A percentile compares a stretch with the other conserved stretches of the same genome.
Evolutionary conservation across 2,329 filamentous ascomycete genomes (phyloP).

Genomic region (Beauveria caledonica): DNA sequence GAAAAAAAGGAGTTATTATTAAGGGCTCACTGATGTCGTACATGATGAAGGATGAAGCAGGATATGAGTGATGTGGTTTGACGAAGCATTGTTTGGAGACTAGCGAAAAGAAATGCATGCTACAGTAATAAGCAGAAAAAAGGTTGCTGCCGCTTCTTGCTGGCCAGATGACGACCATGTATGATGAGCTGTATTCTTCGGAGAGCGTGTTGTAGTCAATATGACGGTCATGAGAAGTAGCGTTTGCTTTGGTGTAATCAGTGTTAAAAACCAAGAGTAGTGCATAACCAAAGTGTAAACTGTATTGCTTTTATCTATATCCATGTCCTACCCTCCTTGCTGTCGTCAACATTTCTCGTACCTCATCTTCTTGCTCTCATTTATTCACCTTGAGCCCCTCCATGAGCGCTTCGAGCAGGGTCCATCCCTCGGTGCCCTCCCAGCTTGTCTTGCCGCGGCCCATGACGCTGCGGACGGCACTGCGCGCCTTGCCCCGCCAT

Average conservation of each 20-base stretch:
- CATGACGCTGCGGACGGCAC: slow-evolving; percentile 74
- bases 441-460: slow-evolving; percentile 73
- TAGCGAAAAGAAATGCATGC: background rate
- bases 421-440: slow-evolving; percentile 69
- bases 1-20: no score
- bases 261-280: no score
- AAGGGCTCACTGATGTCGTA: background rate
- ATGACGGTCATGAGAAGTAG: background rate
- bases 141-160: background rate
- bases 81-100: slow-evolving; percentile 2
- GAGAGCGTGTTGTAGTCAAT: background rate
- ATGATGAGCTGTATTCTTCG: background rate
- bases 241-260: background rate
- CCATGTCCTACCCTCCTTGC: background rate
- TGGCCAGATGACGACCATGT: background rate
- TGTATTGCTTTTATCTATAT: slow-evolving; percentile 5
- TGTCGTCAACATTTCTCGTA: background rate
- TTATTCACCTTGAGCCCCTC: slow-evolving; percentile 40
- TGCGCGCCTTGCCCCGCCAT: slow-evolving; percentile 86
- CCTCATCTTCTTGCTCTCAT: background rate
- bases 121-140: background rate
- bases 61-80: background rate
- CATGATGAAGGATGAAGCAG: slow-evolving; percentile 1
- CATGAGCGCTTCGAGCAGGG: slow-evolving; percentile 47
- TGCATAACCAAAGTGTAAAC: background rate